Conservation (phyloP, 1,284 basidiomycete genomes). For the Heterobasidion parviporum region DNA sequence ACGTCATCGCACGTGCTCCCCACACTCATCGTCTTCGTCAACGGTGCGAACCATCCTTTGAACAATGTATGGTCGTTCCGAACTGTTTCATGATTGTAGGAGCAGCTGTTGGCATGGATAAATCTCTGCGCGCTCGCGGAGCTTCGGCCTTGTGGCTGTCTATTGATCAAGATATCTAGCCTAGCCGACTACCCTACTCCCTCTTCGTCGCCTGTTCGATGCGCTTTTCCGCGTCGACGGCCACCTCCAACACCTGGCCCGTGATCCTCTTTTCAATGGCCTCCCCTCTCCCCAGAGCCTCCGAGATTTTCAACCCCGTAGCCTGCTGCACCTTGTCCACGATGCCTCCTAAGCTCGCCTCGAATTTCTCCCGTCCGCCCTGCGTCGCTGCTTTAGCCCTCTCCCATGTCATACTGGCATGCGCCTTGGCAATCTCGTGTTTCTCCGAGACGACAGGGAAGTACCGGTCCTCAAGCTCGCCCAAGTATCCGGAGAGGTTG, state of each 20-base stretch:
- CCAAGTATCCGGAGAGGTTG: conserved; percentile 62
- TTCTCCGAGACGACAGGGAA: conserved; percentile 60
- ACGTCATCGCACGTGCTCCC: too few species aligned
- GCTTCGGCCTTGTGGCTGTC: too few species aligned
- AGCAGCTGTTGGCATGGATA: too few species aligned
- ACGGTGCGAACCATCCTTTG: too few species aligned
- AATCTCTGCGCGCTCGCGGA: too few species aligned
- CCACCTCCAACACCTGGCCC: conserved; percentile 7
- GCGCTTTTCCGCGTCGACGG: background rate
- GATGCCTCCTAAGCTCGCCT: conserved; percentile 36
- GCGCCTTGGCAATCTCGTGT: conserved; percentile 61
- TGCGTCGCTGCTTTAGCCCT: conserved; percentile 19
- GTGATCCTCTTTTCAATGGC: background rate
- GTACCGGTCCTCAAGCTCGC: conserved; percentile 64
- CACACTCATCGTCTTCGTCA: too few species aligned
- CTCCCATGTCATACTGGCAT: conserved; percentile 45
- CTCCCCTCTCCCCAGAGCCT: conserved; percentile 31
- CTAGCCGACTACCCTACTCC: background rate
- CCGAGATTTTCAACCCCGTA: conserved; percentile 66
- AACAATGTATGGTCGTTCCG: too few species aligned
- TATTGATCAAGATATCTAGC: background rate
- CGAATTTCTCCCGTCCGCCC: conserved; percentile 29
- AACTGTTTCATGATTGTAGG: too few species aligned
- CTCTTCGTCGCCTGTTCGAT: background rate
- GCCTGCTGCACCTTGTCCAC: conserved; percentile 56